Evolutionary conservation across 805 yeast species (phyloP).

Genomic region (Danielozyma ontarioensis): DNA sequence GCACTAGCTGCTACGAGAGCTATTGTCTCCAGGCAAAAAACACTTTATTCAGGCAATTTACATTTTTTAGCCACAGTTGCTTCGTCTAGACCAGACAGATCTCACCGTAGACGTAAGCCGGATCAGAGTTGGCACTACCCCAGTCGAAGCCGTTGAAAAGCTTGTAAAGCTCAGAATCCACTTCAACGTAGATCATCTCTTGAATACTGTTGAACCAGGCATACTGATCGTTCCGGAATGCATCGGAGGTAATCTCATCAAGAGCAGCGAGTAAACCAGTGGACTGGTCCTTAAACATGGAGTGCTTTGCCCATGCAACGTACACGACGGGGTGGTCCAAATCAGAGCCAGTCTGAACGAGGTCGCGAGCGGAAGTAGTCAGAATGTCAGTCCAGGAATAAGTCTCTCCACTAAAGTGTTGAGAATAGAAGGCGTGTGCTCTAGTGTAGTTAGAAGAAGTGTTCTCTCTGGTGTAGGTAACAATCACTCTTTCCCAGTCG

Average conservation of each 20-base stretch:
- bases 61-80: neutral
- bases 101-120: neutral
- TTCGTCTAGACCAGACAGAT: neutral
- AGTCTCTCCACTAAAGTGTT: neutral
- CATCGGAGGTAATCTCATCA: neutral
- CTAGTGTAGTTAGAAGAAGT: neutral
- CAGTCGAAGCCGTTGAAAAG: neutral
- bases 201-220: neutral
- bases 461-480: neutral
- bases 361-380: neutral
- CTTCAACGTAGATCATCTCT: neutral
- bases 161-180: neutral
- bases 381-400: neutral
- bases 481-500: conserved; percentile 1
- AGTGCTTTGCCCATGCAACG: conserved; percentile 1
- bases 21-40: too few relatives aligned
- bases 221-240: neutral
- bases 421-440: neutral
- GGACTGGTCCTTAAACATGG: neutral
- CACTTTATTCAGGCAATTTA: too few relatives aligned
- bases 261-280: neutral
- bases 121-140: neutral
- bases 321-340: conserved; percentile 1
- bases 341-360: neutral
- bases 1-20: too few relatives aligned